These are phyloP conservation scores for Mycena belliarum DNA, from an alignment of 768 basidiomycete genomes.

Conservation along the genomic window DNA sequence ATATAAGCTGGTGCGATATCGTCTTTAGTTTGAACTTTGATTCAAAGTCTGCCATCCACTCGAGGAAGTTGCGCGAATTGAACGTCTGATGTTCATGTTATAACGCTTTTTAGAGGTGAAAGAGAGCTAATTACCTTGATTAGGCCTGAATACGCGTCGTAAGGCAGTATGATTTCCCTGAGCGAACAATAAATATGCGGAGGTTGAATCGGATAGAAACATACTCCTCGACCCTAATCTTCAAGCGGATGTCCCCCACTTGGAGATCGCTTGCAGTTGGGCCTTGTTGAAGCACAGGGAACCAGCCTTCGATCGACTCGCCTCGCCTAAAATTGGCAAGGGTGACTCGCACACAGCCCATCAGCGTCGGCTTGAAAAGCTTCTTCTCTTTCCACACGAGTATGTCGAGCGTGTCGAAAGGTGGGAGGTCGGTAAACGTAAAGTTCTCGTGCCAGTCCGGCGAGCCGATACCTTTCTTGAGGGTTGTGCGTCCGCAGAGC, in stretches of 20 bases:
- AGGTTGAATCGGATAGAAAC: constrained; percentile 24
- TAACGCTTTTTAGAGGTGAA: background rate
- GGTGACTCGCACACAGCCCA: constrained; percentile 67
- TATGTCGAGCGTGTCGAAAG: constrained; percentile 71
- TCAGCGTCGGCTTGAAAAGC: constrained; percentile 48
- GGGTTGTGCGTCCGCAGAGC: constrained; percentile 72
- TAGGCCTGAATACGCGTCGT: constrained; percentile 58
- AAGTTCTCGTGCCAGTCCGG: constrained; percentile 88
- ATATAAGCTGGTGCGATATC: constrained; percentile 59
- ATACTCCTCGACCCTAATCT: constrained; percentile 75
- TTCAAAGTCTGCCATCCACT: constrained; percentile 76
- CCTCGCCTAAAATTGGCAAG: constrained; percentile 73
- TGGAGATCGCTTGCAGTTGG: constrained; percentile 53
- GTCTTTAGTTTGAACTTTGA: constrained; percentile 66
- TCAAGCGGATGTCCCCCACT: constrained; percentile 75
- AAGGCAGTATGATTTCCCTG: constrained; percentile 81
- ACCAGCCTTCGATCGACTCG: constrained; percentile 83
- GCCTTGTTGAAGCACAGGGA: constrained; percentile 63
- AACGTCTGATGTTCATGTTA: constrained; percentile 42
- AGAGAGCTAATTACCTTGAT: constrained; percentile 46
- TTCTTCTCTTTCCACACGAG: constrained; percentile 72
- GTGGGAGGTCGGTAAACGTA: constrained; percentile 71
- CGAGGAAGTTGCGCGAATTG: constrained; percentile 63
- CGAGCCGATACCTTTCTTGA: constrained; percentile 63
- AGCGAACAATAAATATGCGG: background rate